Conservation (phyloP, 805 yeast genomes). For the Saitoella complicata region DNA sequence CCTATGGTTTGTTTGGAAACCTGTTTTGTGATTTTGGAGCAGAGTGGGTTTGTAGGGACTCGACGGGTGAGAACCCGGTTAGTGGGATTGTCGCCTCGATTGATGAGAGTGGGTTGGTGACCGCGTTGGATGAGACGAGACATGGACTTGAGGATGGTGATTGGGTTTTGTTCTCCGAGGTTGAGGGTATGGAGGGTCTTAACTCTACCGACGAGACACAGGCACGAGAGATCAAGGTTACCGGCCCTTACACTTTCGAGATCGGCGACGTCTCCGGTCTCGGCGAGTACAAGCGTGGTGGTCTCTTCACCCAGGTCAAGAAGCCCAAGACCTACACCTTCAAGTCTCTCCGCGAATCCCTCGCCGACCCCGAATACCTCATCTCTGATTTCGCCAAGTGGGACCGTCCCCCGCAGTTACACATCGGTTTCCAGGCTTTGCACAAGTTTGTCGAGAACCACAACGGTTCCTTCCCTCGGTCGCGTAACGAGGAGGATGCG, state of each 20-base stretch:
- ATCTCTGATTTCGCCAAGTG: conserved; percentile 86
- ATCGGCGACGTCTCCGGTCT: conserved; percentile 38
- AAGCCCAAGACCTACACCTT: conserved; percentile 53
- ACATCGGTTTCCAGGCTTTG: conserved; percentile 81
- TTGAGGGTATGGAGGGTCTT: conserved; percentile 58
- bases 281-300: conserved; percentile 66
- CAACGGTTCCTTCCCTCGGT: conserved; percentile 54
- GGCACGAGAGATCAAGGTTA: conserved; percentile 35
- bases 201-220: conserved; percentile 47
- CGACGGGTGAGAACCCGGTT: conserved; percentile 83
- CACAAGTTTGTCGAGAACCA: conserved; percentile 53
- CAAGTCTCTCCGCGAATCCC: conserved; percentile 46
- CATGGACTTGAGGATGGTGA: conserved; percentile 91
- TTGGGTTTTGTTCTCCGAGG: conserved; percentile 71
- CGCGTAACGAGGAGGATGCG: conserved; percentile 63
- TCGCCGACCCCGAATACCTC: conserved; percentile 61
- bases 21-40: conserved; percentile 84
- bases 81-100: conserved; percentile 81
- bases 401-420: conserved; percentile 80
- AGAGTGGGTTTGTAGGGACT: conserved; percentile 62
- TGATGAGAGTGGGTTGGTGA: conserved; percentile 77
- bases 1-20: conserved; percentile 76
- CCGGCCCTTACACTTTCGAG: conserved; percentile 89
- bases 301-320: conserved; percentile 83
- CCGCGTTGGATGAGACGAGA: conserved; percentile 78